Percentiles rank a stretch among this genome's conserved stretches.
Conservation (phyloP, 2,329 filamentous ascomycete genomes). For the Botryotinia globosa region DNA sequence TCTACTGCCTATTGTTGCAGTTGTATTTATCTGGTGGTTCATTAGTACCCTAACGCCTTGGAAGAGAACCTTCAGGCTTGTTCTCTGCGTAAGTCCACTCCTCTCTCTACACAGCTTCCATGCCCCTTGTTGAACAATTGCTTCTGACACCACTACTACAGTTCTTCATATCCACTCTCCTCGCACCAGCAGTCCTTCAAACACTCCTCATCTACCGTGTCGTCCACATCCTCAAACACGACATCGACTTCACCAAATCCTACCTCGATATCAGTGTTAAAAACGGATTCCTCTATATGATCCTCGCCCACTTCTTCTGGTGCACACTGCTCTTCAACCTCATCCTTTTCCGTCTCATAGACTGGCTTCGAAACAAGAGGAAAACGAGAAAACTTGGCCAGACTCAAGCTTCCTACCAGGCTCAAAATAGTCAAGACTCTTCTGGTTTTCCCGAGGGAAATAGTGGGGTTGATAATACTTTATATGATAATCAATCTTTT, state of each 20-base stretch:
- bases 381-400: not conserved
- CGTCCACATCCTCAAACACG: not conserved
- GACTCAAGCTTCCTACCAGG: not conserved
- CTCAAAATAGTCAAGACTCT: not conserved
- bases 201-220: not conserved
- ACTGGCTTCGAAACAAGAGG: not conserved
- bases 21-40: slow-evolving; percentile 10
- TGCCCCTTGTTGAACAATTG: not conserved
- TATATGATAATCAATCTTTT: not conserved
- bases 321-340: not conserved
- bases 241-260: not conserved
- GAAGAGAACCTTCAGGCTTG: not conserved
- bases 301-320: slow-evolving; percentile 2
- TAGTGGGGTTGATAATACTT: not conserved
- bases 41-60: not conserved
- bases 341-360: not conserved
- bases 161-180: not conserved
- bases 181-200: not conserved
- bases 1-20: not conserved
- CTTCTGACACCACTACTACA: not conserved
- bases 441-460: not conserved
- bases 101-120: no score
- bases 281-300: not conserved
- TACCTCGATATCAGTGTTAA: not conserved
- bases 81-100: slow-evolving; percentile 3